phyloP scores from a whole-genome alignment of 2,329 filamentous ascomycete species.

The Daldinia sp. region DNA sequence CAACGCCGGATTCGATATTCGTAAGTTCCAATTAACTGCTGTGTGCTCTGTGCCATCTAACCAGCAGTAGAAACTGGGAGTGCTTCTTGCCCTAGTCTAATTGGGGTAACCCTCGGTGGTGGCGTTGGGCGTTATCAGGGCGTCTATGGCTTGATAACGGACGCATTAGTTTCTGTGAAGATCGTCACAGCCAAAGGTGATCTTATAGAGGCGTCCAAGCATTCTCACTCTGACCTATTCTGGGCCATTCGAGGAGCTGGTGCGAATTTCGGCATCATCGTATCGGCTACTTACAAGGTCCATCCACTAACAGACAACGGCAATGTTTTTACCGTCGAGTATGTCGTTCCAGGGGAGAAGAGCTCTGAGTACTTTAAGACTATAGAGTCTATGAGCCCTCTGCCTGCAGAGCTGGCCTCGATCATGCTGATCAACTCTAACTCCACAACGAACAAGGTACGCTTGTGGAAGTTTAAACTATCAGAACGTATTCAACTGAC shows the following conservation, averaged over 20 bases:
- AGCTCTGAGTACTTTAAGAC: neutral
- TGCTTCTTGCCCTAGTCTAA: neutral
- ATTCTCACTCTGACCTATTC: neutral
- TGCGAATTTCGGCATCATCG: neutral
- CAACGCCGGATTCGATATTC: constrained; percentile 24
- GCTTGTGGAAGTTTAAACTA: neutral
- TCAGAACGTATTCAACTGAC: neutral
- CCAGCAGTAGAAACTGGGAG: neutral
- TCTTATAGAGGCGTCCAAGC: neutral
- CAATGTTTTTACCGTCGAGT: neutral
- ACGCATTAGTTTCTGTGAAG: neutral
- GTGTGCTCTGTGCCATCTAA: neutral
- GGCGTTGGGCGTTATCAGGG: neutral
- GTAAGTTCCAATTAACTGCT: neutral
- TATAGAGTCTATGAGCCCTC: neutral
- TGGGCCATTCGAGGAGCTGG: neutral
- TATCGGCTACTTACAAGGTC: neutral
- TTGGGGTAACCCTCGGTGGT: neutral
- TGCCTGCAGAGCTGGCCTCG: neutral
- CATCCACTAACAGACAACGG: neutral
- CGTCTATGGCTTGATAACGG: neutral
- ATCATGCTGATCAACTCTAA: neutral
- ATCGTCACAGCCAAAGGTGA: neutral
- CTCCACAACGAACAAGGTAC: neutral
- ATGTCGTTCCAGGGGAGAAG: neutral